phyloP scores from a whole-genome alignment of 306 rosid genomes.

The Cercis canadensis region DNA sequence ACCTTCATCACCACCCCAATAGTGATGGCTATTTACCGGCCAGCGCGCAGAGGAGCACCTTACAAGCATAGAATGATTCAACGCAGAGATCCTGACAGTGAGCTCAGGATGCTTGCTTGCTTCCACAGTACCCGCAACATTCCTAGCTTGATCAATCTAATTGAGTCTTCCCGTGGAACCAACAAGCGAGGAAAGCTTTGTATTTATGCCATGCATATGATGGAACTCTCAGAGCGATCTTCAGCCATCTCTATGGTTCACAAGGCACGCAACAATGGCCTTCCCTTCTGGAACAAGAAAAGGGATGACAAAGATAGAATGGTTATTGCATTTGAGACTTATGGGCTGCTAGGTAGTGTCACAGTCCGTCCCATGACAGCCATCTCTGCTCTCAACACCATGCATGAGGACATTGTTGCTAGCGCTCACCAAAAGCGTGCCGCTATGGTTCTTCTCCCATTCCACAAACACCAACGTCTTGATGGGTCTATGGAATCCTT shows the following conservation, averaged over 20 bases:
- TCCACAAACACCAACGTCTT: conserved; percentile 65
- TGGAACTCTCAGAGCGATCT: conserved; percentile 79
- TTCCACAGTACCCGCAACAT: conserved; percentile 74
- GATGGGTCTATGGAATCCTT: conserved; percentile 70
- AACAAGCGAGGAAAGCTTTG: conserved; percentile 58
- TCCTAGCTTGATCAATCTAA: conserved; percentile 64
- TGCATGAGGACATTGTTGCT: conserved; percentile 71
- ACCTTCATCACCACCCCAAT: conserved; percentile 81
- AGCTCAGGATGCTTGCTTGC: conserved; percentile 65
- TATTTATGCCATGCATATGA: conserved; percentile 78
- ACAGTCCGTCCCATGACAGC: conserved; percentile 73
- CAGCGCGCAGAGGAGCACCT: conserved; percentile 71
- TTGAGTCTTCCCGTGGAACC: conserved; percentile 69
- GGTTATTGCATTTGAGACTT: conserved; percentile 73
- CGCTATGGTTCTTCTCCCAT: conserved; percentile 64
- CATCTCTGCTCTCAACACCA: conserved; percentile 57
- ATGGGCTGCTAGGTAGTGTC: conserved; percentile 58
- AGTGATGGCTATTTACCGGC: conserved; percentile 67
- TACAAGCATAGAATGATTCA: conserved; percentile 62
- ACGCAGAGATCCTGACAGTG: conserved; percentile 50
- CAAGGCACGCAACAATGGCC: conserved; percentile 70
- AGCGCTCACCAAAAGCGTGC: conserved; percentile 68
- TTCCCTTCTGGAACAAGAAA: conserved; percentile 76
- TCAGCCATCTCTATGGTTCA: conserved; percentile 83
- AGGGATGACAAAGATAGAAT: conserved; percentile 45